Evolutionary conservation across 306 rosid genomes (phyloP).

Genomic region (Pyrus betulifolia): DNA sequence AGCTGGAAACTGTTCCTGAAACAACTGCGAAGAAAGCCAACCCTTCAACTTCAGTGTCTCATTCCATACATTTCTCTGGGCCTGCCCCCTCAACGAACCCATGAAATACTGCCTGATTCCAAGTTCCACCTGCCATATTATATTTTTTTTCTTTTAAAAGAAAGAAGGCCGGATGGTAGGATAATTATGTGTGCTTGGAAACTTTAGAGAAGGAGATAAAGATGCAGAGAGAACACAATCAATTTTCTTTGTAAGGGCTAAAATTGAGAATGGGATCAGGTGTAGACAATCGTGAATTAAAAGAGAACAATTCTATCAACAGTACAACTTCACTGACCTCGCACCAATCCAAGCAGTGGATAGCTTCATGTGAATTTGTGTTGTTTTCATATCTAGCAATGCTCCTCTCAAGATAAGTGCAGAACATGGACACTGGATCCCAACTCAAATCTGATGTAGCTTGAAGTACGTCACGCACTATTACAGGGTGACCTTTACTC

Average conservation of each 20-base stretch:
- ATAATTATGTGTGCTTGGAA: neutral
- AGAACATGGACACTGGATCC: slow-evolving; percentile 85
- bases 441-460: slow-evolving; percentile 54
- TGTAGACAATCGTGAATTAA: neutral
- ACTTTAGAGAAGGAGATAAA: neutral
- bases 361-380: slow-evolving; percentile 50
- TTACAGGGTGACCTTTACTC: slow-evolving; percentile 90
- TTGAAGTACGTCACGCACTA: slow-evolving; percentile 61
- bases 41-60: slow-evolving; percentile 80
- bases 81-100: slow-evolving; percentile 63
- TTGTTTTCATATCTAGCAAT: slow-evolving; percentile 60
- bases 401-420: slow-evolving; percentile 73
- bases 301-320: neutral
- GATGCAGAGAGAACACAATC: neutral
- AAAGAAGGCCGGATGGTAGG: neutral
- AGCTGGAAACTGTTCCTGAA: slow-evolving; percentile 87
- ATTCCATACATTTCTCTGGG: slow-evolving; percentile 51
- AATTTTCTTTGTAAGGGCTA: neutral
- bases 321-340: slow-evolving; percentile 60
- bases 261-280: neutral
- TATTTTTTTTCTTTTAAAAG: neutral
- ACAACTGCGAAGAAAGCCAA: slow-evolving; percentile 77
- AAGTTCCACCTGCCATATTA: slow-evolving; percentile 75
- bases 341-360: slow-evolving; percentile 79
- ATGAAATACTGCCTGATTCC: slow-evolving; percentile 70